Percentiles rank a stretch among this genome's conserved stretches.
phyloP scores from a whole-genome alignment of 306 rosid species.

The Carpinus viminea region DNA sequence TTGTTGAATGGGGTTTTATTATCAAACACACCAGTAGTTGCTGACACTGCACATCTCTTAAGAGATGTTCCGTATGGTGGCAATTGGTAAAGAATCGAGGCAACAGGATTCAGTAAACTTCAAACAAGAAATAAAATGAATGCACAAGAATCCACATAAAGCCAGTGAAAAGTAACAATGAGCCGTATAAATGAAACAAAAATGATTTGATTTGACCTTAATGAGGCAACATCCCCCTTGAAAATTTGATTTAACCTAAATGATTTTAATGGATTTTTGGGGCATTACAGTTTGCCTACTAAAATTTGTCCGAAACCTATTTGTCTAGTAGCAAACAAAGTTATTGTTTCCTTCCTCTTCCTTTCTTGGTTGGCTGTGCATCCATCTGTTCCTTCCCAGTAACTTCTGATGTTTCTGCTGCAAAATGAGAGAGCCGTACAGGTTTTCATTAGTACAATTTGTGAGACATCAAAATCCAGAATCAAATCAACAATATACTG shows the following conservation, averaged over 20 bases:
- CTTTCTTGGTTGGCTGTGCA: slow-evolving; percentile 71
- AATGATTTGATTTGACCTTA: neutral
- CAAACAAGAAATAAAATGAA: neutral
- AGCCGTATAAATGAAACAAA: neutral
- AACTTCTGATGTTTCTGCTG: slow-evolving; percentile 76
- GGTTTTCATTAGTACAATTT: slow-evolving; percentile 11
- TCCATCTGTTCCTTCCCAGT: slow-evolving; percentile 78
- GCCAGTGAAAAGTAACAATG: neutral
- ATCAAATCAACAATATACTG: neutral
- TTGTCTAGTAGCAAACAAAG: slow-evolving; percentile 25
- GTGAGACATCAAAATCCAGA: neutral
- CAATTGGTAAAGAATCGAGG: neutral
- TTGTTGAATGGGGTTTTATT: no score
- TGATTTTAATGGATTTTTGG: neutral
- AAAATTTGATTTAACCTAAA: slow-evolving; percentile 12
- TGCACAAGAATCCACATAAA: neutral
- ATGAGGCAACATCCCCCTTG: neutral
- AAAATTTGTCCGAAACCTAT: slow-evolving; percentile 23
- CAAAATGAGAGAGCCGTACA: slow-evolving; percentile 26
- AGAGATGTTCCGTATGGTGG: neutral
- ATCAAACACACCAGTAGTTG: no score
- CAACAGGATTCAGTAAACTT: neutral
- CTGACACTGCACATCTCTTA: no score
- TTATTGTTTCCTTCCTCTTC: slow-evolving; percentile 86
- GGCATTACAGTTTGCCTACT: slow-evolving; percentile 18